Conservation (phyloP, 768 basidiomycete genomes). For the Pisolithus albus region DNA sequence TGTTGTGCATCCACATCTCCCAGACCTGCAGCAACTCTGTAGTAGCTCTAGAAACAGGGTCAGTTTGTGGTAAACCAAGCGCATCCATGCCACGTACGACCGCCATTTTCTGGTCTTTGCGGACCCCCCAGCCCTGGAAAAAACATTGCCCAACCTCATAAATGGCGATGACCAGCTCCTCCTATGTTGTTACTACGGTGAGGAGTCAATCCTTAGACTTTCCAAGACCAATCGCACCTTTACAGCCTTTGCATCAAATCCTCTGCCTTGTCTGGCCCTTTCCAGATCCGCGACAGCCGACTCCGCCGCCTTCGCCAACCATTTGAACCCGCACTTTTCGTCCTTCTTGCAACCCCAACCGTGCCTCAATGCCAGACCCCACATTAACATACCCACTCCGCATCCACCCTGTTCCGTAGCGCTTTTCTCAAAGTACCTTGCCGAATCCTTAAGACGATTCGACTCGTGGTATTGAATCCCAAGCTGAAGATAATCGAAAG, state of each 20-base stretch:
- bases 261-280: constrained; percentile 39
- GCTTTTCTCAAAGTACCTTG: constrained; percentile 66
- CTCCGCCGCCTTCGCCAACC: constrained; percentile 80
- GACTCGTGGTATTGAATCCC: constrained; percentile 77
- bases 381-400: constrained; percentile 89
- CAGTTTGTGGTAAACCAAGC: not conserved
- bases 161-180: constrained; percentile 80
- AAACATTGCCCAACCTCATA: constrained; percentile 93
- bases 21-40: constrained; percentile 72
- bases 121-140: constrained; percentile 86
- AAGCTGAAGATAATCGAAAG: constrained; percentile 66
- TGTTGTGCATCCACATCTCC: constrained; percentile 85
- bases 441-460: constrained; percentile 62
- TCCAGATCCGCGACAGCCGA: constrained; percentile 72
- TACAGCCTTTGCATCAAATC: constrained; percentile 48
- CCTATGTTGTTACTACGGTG: constrained; percentile 30
- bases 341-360: constrained; percentile 85
- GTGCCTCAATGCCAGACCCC: constrained; percentile 76
- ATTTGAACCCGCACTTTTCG: constrained; percentile 72
- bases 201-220: not conserved
- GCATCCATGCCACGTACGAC: constrained; percentile 44
- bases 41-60: constrained; percentile 56
- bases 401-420: constrained; percentile 73
- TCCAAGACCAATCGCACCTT: constrained; percentile 32
- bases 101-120: constrained; percentile 85